phyloP scores from a whole-genome alignment of 805 yeast species.

The Starmerella asiatica region DNA sequence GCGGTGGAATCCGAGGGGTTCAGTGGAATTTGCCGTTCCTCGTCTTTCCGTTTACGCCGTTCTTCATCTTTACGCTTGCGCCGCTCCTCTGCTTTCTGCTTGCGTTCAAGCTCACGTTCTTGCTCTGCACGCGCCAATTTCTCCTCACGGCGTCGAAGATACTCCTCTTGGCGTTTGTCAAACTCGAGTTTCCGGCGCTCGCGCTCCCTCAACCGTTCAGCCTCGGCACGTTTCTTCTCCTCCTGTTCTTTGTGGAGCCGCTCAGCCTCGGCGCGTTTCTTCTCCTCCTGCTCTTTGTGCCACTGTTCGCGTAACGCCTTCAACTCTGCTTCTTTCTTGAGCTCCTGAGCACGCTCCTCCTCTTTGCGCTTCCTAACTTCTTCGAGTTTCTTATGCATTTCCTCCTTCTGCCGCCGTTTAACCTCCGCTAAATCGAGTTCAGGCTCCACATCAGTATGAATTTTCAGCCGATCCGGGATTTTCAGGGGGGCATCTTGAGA shows the following conservation, averaged over 20 bases:
- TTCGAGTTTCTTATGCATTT: slow-evolving; percentile 26
- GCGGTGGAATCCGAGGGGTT: too few species aligned
- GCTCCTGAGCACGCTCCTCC: slow-evolving; percentile 14
- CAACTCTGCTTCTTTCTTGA: slow-evolving; percentile 10
- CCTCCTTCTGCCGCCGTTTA: slow-evolving; percentile 24
- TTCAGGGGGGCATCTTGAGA: too few species aligned
- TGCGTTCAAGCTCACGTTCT: not conserved
- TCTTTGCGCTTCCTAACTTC: slow-evolving; percentile 18
- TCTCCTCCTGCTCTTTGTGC: slow-evolving; percentile 5
- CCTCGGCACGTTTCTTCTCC: slow-evolving; percentile 1
- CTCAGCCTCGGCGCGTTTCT: not conserved
- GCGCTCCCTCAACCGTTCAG: not conserved
- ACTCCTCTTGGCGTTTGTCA: not conserved
- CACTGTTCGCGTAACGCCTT: slow-evolving; percentile 10
- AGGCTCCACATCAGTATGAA: slow-evolving; percentile 6
- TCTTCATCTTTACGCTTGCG: too few species aligned
- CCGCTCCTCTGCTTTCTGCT: not conserved
- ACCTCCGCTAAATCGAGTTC: slow-evolving; percentile 6
- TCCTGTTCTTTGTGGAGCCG: slow-evolving; percentile 5
- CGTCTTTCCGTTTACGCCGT: too few species aligned
- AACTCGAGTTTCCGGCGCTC: not conserved
- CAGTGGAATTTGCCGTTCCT: too few species aligned
- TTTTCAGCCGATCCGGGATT: too few species aligned
- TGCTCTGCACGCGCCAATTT: too few species aligned
- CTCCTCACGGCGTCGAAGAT: too few species aligned